Evolutionary conservation across 148 eudicot genomes (phyloP), one percentile per base, ranked within the genome.

Genomic region (Cornus controversa): DNA sequence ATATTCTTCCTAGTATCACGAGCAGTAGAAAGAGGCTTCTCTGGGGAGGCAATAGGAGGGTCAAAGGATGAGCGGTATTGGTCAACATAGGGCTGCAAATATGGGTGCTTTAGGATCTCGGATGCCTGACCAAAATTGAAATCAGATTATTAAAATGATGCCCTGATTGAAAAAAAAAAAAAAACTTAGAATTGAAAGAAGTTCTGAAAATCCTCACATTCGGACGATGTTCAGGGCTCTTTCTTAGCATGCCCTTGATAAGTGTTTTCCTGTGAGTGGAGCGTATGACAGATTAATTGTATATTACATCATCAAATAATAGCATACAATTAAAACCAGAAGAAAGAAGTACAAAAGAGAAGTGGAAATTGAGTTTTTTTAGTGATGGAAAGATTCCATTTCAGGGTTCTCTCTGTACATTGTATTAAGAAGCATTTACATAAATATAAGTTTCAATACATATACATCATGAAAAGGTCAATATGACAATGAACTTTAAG

Each of bases 161-260:
- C 64, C 8, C 2, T 27, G 18, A 50, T 14, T 11, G 18, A 73
- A 68, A 42, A 65, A 7, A 64, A 40, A 65, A 6, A 24, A 27
- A 76, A 69, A 85, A 27, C 37, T 42, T n/a, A 58, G 6, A 1
- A 31, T 47, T 28, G 29, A n/a, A 70, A 27, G 3, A 9, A 45
- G 25, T 65, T 71, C 15, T 31, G 40, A 37, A 75, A 77, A 53
- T 25, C 26, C 88, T 76, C 88, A 94, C 98, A 80, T 79, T 92
- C 66, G 97, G 91, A 66, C 98, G 89, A 78, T 92, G 97, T 81
- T 94, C 98, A 28, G 98, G 98, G 80, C 87, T 94, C 83, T 94
- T 94, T 15, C 98, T 85, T 75, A 94, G 87, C 98, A 94, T 94
- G 79, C 93, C 89, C 83, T 92, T 94, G 80, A 94, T 94, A 28